A percentile compares a stretch with the other conserved stretches of the same genome.
phyloP scores from a whole-genome alignment of 345 rosid genomes.

The Eutrema japonicum region DNA sequence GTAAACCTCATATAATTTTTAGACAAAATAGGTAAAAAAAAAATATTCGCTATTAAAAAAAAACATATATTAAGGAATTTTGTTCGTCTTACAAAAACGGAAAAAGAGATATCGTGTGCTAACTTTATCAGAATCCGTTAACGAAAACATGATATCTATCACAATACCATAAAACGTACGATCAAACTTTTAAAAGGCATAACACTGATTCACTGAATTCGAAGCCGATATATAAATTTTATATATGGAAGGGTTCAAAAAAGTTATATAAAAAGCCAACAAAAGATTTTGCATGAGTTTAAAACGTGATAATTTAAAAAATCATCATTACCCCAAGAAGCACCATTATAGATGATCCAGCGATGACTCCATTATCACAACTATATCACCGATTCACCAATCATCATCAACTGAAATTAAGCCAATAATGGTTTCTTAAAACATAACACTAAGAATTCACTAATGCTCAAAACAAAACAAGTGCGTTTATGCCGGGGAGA shows the following conservation, averaged over 20 bases:
- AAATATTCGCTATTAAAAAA: no score
- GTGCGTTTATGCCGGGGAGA: no score
- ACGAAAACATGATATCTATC: neutral
- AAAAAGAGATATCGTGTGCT: neutral
- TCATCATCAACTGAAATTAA: neutral
- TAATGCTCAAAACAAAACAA: no score
- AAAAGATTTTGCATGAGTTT: constrained; percentile 1
- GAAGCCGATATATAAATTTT: no score
- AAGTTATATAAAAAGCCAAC: neutral
- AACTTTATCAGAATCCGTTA: neutral
- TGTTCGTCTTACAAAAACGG: no score
- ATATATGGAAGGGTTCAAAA: neutral
- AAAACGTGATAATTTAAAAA: constrained; percentile 8
- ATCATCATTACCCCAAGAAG: neutral
- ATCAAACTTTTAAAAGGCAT: neutral
- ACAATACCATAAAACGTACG: neutral
- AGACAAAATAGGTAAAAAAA: no score
- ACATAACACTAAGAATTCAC: neutral
- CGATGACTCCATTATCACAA: constrained; percentile 32
- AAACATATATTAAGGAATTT: no score
- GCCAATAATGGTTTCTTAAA: constrained; percentile 5
- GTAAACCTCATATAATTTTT: no score
- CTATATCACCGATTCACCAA: neutral
- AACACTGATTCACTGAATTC: neutral
- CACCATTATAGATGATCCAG: constrained; percentile 30